Evolutionary conservation across 2,329 filamentous ascomycete species (phyloP), one percentile per base, ranked within the genome.

Genomic region (Sporothrix pallida): DNA sequence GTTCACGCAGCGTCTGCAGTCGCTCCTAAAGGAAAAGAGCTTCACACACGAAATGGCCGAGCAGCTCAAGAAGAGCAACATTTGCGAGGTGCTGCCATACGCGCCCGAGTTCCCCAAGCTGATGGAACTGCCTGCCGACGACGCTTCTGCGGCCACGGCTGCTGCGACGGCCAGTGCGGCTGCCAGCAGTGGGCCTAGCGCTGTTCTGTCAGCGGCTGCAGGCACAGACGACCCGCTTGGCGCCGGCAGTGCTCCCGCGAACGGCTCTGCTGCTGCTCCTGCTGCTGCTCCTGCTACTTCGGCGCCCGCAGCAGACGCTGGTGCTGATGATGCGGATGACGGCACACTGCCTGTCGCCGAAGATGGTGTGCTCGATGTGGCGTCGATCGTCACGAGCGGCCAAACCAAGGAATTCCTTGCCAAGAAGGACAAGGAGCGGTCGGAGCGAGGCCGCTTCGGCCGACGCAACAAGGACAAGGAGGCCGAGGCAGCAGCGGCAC

Each of bases 331-430:
- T 12, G 83, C 62, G 10, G 82, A 80, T 0, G 80, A 80, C 46
- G 84, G 82, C 8, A 80, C 81, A n/a, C 84, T 84, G 74, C 80
- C 80, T 9, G 81, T 82, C 3, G 82, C 83, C 1, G 84, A 86
- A 2, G 88, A 95, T 74, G 93, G 93, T 31, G 92, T 95, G 9
- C 84, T 96, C 2, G 92, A 96, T 77, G 92, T 96, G 65, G 93
- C 93, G n/a, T 92, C 88, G 77, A 95, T 96, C 76, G 93, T 96
- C 50, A 92, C 92, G 0, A 92, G 90, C 77, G 93, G 93, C 46
- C 92, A 94, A 81, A 93, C 93, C 77, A 89, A 90, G 77, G 93
- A 96, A 78, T 95, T 94, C 78, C 84, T 96, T 6, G 93, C 92
- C 10, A 93, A 93, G 82, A 94, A 93, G 80, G 93, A 95, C 79